These are phyloP conservation scores for Nicotiana benthamiana DNA, from an alignment of 257 asterid species.

Conservation along the genomic window DNA sequence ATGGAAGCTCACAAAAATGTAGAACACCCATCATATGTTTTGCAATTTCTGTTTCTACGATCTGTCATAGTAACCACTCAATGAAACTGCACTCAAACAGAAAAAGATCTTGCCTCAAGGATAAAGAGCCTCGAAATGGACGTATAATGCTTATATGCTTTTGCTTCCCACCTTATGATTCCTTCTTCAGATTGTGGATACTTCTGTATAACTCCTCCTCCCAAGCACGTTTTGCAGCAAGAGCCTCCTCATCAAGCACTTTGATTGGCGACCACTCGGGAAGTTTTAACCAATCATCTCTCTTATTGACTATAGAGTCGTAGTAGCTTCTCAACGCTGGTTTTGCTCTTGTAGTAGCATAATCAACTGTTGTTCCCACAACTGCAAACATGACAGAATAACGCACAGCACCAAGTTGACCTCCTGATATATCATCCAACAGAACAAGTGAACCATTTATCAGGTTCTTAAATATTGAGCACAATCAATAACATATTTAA, in stretches of 20 bases:
- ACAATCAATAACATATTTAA: not conserved
- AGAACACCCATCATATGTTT: not conserved
- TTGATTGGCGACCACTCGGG: slow-evolving; percentile 95
- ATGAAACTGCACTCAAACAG: not conserved
- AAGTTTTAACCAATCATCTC: slow-evolving; percentile 48
- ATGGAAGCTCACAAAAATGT: not conserved
- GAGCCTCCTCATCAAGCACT: slow-evolving; percentile 81
- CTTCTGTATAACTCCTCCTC: slow-evolving; percentile 51
- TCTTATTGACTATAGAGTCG: slow-evolving; percentile 18
- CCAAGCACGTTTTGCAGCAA: slow-evolving; percentile 73
- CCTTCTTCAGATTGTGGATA: slow-evolving; percentile 56
- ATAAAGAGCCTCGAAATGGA: not conserved
- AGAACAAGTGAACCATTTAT: not conserved
- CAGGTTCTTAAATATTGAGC: not conserved
- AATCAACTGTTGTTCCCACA: slow-evolving; percentile 78
- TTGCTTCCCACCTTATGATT: slow-evolving; percentile 22
- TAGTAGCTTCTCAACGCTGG: slow-evolving; percentile 37
- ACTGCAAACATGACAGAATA: slow-evolving; percentile 66
- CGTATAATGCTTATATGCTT: not conserved
- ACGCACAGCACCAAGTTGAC: slow-evolving; percentile 73
- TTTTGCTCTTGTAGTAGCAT: slow-evolving; percentile 43
- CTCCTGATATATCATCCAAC: slow-evolving; percentile 34
- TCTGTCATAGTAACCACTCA: not conserved
- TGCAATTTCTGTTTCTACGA: not conserved
- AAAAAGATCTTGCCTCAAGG: not conserved